Base-by-base conservation (phyloP, 2,329 filamentous ascomycete genomes). In the Paramyrothecium roridum region DNA sequence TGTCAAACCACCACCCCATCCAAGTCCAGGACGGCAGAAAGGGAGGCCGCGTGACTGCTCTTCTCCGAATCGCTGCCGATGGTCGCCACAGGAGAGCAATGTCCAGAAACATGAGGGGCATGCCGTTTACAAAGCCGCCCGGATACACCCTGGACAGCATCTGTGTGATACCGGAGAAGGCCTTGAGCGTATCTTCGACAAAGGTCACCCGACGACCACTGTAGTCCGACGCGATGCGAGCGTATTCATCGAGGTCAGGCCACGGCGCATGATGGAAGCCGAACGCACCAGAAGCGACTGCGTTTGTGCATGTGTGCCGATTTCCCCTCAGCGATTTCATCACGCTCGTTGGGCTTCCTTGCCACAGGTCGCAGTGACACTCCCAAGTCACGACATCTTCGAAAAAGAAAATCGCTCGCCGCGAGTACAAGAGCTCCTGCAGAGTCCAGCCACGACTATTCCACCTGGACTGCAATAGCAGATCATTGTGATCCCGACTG, bases 1-100 rank as follows among this genome's bases (percentile, higher is more conserved):
- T 73, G 54, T 78, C 76, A 54, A 75, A 76, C 70, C 74, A 76
- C 76, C 76, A 78, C 21, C 76, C 75, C 70, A 78, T 73, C 76
- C 76, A 78, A 30, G 74, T 76, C 76, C 76, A 78, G 3, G 73
- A 76, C 0, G 76, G 76, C 7, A 78, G 64, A 52, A 73, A 74
- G 2, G 73, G 69, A 12, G 72, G 66, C 0, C 68, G 67, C 3
- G 70, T 63, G 8, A 73, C 60, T 8, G 70, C 69, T 21, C 75
- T 63, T 19, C 76, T 66, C 23, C 74, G 68, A 26, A 78, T 73
- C 3, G 73, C 75, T 17, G 75, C 73, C 48, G 74, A 68, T 16
- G 76, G 76, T 17, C 74, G 69, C 76, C 76, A 78, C 23, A 78
- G 68, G 21, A 78, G 68, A 8, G 76, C 74, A 50, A 71, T 67